Base-by-base conservation (phyloP, 306 rosid species). In the Lagenaria siceraria region DNA sequence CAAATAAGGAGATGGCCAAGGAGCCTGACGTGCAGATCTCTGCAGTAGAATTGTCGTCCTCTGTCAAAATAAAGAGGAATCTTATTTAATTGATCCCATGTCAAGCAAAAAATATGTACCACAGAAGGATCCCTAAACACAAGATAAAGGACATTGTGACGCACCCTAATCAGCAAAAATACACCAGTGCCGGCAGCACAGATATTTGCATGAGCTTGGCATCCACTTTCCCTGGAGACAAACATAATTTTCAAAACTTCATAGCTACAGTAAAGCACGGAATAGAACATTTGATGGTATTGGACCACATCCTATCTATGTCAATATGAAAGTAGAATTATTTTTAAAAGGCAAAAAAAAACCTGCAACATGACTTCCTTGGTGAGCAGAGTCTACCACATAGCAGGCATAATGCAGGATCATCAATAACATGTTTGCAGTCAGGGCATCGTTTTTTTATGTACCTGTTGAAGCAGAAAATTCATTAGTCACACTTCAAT, bases 101-200 rank as follows among this genome's bases (percentile, higher is more conserved):
- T 29, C 31, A 38, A 42, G 72, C 14, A 68, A 73, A 76, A 69
- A 29, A 54, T 12, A 64, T 48, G 64, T 31, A 48, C 14, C 52
- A 59, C 12, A 35, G 43, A 52, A 58, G 40, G 49, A 46, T 58
- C 61, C 74, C 76, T 27, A 12, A 61, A 29, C 33, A 60, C 64
- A 69, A 46, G 1, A 36, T 76, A 59, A 56, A 64, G 64, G 43
- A 46, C 19, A 22, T 22, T 60, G 52, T 43, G 27, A 76, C 89
- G 77, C 84, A 96, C 99, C 92, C 77, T 85, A 79, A 89, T 90
- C 87, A 96, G 87, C 58, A 96, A 90, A 85, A 92, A 96, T 62
- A 96, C 83, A 70, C 94, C 98, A 75, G 92, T 96, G 75, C 98
- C 98, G 64, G 98, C 95, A 85, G 96, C 99, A 80, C 99, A 96